Conservation (phyloP, 768 basidiomycete species). For the Leccinellum luteum region DNA sequence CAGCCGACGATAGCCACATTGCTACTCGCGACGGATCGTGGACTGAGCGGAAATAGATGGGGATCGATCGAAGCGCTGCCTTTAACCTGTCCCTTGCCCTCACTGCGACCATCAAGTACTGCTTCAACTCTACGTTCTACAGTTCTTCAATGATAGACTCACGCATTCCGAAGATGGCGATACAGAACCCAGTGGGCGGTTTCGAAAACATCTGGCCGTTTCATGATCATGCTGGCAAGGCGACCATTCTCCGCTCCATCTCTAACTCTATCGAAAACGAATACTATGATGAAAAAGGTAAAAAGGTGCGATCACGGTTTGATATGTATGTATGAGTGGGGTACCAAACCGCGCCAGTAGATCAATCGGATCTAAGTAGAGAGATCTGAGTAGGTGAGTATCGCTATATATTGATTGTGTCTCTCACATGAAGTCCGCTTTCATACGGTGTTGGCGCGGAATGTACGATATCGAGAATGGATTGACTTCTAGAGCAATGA, state of each 20-base stretch:
- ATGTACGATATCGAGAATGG: neutral
- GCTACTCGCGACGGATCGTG: too few species aligned
- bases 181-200: neutral
- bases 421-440: neutral
- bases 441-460: neutral
- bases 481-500: neutral
- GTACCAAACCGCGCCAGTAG: neutral
- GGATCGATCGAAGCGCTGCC: neutral
- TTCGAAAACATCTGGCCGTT: neutral
- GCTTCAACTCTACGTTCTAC: neutral
- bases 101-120: neutral
- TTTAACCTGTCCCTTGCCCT: neutral
- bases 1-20: neutral
- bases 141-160: neutral
- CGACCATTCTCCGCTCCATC: neutral
- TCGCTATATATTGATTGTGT: neutral
- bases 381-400: neutral
- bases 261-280: neutral
- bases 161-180: neutral
- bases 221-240: neutral
- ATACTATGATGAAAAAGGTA: neutral
- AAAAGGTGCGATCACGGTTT: neutral
- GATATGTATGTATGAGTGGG: neutral
- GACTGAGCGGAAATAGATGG: neutral
- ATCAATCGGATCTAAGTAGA: neutral